Conservation (phyloP, 2,329 filamentous ascomycete species). For the Ophiocordyceps australis region DNA sequence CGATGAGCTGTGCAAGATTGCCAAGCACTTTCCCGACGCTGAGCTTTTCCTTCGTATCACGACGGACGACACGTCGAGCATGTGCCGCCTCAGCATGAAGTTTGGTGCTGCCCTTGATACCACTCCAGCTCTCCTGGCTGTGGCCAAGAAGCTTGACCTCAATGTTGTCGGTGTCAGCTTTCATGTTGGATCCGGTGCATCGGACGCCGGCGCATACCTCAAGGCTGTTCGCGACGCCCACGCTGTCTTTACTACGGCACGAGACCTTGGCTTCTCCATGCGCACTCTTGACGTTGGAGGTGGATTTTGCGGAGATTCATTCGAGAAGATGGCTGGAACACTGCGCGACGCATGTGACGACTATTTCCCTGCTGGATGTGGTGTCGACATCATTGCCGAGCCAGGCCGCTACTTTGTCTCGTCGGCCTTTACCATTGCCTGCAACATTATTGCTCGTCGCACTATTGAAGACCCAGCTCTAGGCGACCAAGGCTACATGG, state of each 20-base stretch:
- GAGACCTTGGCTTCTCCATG: conserved; percentile 57
- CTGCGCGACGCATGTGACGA: conserved; percentile 66
- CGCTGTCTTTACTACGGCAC: conserved; percentile 72
- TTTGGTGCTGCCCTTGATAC: conserved; percentile 83
- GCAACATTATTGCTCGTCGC: conserved; percentile 89
- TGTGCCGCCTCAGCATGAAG: conserved; percentile 93
- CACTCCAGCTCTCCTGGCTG: conserved; percentile 55
- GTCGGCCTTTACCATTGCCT: conserved; percentile 82
- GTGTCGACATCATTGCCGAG: conserved; percentile 80
- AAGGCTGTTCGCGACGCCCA: conserved; percentile 85
- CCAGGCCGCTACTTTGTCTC: conserved; percentile 94
- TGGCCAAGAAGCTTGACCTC: conserved; percentile 67
- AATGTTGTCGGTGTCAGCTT: conserved; percentile 95
- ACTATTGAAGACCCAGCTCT: conserved; percentile 57
- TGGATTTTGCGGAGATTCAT: conserved; percentile 79
- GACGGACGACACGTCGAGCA: conserved; percentile 86
- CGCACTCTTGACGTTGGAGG: conserved; percentile 87
- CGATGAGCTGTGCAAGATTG: conserved; percentile 96
- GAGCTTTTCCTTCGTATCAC: conserved; percentile 89
- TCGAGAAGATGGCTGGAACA: conserved; percentile 74
- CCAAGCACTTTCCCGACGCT: conserved; percentile 73
- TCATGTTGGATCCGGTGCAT: conserved; percentile 91
- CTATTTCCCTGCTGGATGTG: conserved; percentile 58
- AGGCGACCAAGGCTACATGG: conserved; percentile 67
- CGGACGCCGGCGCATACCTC: conserved; percentile 78